Evolutionary conservation across 768 basidiomycete genomes (phyloP).

Genomic region (Macrolepiota dolichaula): DNA sequence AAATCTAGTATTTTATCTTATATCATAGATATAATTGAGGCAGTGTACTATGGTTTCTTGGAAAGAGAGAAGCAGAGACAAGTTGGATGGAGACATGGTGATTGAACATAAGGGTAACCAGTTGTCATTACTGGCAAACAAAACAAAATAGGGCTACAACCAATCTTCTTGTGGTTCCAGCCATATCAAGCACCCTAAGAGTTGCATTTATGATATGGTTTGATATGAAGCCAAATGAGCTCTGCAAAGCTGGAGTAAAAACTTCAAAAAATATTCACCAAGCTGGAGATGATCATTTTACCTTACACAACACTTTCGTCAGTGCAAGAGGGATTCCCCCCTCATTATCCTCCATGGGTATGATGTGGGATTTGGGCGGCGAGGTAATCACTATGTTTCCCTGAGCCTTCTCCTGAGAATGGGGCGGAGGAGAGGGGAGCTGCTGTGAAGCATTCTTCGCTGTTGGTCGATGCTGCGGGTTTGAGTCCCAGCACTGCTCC

Average conservation of each 20-base stretch:
- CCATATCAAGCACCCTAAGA: no score
- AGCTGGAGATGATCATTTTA: neutral
- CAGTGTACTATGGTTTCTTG: no score
- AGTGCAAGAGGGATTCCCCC: neutral
- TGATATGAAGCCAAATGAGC: neutral
- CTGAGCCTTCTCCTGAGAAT: no score
- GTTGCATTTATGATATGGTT: neutral
- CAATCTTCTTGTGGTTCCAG: no score
- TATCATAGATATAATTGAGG: no score
- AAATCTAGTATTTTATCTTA: neutral
- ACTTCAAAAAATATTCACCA: neutral
- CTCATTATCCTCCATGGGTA: neutral
- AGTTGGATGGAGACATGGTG: no score
- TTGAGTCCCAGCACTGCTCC: constrained; percentile 20
- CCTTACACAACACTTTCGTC: neutral
- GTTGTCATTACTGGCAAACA: no score
- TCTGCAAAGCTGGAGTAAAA: neutral
- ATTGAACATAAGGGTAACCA: no score
- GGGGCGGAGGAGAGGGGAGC: neutral
- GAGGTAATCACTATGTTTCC: neutral
- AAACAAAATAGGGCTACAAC: no score
- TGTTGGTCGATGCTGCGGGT: constrained; percentile 18
- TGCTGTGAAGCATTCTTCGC: neutral
- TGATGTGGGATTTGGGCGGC: neutral
- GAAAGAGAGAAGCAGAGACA: no score